A percentile compares a stretch with the other conserved stretches of the same genome.
These are phyloP conservation scores for Flaveria trinervia DNA, from an alignment of 129 eudicot genomes.

Conservation along the genomic window DNA sequence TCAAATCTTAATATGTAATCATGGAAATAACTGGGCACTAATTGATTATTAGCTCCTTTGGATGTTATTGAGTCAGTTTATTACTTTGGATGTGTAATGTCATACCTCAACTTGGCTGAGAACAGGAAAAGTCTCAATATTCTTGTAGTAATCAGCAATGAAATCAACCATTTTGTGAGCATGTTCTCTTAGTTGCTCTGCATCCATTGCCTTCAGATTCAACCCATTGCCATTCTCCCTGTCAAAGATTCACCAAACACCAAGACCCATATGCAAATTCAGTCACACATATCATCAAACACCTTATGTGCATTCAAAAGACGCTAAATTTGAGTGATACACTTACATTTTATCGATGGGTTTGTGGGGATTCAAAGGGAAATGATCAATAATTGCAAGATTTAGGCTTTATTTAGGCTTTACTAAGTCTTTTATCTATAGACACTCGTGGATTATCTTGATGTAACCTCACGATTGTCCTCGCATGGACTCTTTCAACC, in stretches of 20 bases:
- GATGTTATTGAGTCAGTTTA: neutral
- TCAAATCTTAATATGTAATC: neutral
- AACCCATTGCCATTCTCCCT: constrained; percentile 69
- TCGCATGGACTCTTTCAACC: neutral
- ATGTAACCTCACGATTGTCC: neutral
- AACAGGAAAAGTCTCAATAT: constrained; percentile 81
- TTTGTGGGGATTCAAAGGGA: neutral
- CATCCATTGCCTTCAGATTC: constrained; percentile 94
- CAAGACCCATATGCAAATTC: neutral
- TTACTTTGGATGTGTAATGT: neutral
- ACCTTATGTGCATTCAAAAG: constrained; percentile 20
- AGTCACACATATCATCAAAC: constrained; percentile 33
- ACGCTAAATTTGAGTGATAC: neutral
- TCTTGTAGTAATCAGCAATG: constrained; percentile 95
- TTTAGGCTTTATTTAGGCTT: too few relatives aligned
- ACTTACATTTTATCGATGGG: neutral
- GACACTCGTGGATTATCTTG: neutral
- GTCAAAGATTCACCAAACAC: constrained; percentile 2
- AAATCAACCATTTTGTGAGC: constrained; percentile 97
- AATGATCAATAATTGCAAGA: neutral
- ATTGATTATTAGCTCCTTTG: neutral
- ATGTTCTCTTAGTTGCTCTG: constrained; percentile 84
- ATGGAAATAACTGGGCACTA: neutral
- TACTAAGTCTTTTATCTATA: neutral
- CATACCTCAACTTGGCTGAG: constrained; percentile 94